phyloP scores from a whole-genome alignment of 768 basidiomycete genomes.

The Lactarius hatsudake region DNA sequence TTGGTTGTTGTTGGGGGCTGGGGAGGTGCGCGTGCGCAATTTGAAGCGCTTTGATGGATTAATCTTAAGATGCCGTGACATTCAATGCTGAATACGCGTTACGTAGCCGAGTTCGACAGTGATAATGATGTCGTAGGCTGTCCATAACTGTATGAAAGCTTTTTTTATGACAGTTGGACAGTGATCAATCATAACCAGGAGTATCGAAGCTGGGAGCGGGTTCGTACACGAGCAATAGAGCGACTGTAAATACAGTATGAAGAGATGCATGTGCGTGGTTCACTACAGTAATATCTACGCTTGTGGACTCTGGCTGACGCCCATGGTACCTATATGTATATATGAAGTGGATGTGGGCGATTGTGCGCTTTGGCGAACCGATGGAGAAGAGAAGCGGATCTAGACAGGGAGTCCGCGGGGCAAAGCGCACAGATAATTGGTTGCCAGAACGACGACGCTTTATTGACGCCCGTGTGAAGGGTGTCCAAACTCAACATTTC shows the following conservation, averaged over 20 bases:
- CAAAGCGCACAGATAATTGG: not conserved
- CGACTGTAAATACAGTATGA: not conserved
- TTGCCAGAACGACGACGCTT: not conserved
- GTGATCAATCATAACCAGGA: too few relatives aligned
- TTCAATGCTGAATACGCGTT: not conserved
- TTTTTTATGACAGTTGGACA: not conserved
- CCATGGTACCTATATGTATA: not conserved
- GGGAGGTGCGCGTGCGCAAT: not conserved
- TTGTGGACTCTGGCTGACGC: not conserved
- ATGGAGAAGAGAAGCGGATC: not conserved
- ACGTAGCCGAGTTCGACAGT: not conserved
- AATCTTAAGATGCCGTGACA: not conserved
- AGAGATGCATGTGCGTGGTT: not conserved
- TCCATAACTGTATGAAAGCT: not conserved
- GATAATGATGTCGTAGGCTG: too few relatives aligned
- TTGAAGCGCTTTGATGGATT: not conserved
- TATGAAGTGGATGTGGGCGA: not conserved
- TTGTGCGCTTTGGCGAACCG: not conserved
- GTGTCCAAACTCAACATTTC: not conserved
- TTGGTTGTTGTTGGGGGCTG: not conserved
- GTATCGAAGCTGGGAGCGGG: not conserved
- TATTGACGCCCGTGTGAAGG: not conserved
- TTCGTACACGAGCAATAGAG: too few relatives aligned
- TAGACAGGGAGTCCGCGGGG: not conserved
- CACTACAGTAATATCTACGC: not conserved